Evolutionary conservation across 2,329 filamentous ascomycete species (phyloP).

Genomic region (Hypomyces rosellus): DNA sequence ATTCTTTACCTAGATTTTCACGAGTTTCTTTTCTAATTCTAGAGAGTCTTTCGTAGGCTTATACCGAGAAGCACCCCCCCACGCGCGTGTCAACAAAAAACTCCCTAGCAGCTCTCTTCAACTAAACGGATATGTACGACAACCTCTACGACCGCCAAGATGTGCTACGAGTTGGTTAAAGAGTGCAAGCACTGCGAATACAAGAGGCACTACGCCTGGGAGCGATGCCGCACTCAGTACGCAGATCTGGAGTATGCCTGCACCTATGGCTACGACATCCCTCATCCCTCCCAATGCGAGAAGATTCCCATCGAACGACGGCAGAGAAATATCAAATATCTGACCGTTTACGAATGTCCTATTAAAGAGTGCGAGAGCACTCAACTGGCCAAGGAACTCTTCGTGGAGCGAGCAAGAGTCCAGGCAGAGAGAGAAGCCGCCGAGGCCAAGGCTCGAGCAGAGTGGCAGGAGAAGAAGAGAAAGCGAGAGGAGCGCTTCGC

Average conservation of each 20-base stretch:
- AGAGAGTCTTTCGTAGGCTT: too few relatives aligned
- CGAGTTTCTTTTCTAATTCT: too few relatives aligned
- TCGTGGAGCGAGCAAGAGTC: conserved; percentile 2
- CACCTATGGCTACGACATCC: background rate
- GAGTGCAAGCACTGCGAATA: conserved; percentile 8
- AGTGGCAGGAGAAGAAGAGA: conserved; percentile 8
- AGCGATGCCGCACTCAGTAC: conserved; percentile 4
- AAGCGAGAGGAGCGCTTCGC: conserved; percentile 6
- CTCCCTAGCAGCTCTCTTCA: background rate
- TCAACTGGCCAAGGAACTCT: conserved; percentile 4
- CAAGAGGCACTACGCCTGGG: conserved; percentile 8
- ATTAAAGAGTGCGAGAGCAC: conserved; percentile 10
- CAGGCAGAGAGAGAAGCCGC: conserved; percentile 5
- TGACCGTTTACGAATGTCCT: conserved; percentile 9
- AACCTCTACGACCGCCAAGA: background rate
- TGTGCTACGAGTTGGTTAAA: conserved; percentile 9
- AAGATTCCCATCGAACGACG: conserved; percentile 5
- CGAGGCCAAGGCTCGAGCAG: background rate
- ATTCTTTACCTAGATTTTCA: too few relatives aligned
- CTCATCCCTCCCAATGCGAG: conserved; percentile 6
- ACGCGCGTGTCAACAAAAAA: too few relatives aligned
- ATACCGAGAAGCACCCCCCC: too few relatives aligned
- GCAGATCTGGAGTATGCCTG: conserved; percentile 3
- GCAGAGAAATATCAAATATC: conserved; percentile 1
- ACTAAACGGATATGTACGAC: background rate